Conservation (phyloP, 371 early-diverging fungal genomes). For the Batkoa obscura region DNA sequence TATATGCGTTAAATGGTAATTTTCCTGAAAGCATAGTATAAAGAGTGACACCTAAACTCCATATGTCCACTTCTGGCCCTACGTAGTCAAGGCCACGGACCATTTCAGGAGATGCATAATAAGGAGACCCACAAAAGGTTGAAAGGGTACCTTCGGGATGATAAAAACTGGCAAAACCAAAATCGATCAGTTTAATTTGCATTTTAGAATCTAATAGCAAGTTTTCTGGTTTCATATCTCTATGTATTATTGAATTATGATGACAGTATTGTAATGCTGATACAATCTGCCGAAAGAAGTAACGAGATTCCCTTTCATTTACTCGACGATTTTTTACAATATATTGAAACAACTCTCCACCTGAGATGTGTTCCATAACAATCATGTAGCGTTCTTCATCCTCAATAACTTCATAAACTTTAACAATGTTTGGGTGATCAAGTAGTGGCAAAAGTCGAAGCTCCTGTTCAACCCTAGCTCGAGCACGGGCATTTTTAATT, state of each 20-base stretch:
- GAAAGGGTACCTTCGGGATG: conserved; percentile 52
- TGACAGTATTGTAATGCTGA: conserved; percentile 91
- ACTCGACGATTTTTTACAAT: conserved; percentile 73
- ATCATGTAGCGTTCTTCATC: conserved; percentile 69
- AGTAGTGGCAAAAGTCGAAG: conserved; percentile 73
- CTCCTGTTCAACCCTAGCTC: conserved; percentile 42
- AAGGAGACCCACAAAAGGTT: conserved; percentile 91
- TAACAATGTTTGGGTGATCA: conserved; percentile 47
- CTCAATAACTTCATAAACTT: conserved; percentile 46
- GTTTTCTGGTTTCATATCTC: conserved; percentile 85
- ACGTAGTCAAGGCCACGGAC: conserved; percentile 67
- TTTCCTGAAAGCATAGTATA: conserved; percentile 87
- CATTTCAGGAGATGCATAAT: conserved; percentile 95
- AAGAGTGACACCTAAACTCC: conserved; percentile 90
- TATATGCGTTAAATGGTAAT: conserved; percentile 89
- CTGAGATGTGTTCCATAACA: conserved; percentile 89
- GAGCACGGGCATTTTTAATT: conserved; percentile 27
- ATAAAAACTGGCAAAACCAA: conserved; percentile 88
- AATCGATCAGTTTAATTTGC: conserved; percentile 48
- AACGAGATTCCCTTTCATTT: conserved; percentile 51
- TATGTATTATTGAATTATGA: conserved; percentile 56
- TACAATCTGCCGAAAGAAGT: conserved; percentile 40
- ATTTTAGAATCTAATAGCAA: conserved; percentile 31
- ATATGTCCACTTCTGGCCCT: conserved; percentile 92
- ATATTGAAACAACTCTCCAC: conserved; percentile 92